Evolutionary conservation across 768 basidiomycete species (phyloP).

Genomic region (Dioszegia aurantiaca): DNA sequence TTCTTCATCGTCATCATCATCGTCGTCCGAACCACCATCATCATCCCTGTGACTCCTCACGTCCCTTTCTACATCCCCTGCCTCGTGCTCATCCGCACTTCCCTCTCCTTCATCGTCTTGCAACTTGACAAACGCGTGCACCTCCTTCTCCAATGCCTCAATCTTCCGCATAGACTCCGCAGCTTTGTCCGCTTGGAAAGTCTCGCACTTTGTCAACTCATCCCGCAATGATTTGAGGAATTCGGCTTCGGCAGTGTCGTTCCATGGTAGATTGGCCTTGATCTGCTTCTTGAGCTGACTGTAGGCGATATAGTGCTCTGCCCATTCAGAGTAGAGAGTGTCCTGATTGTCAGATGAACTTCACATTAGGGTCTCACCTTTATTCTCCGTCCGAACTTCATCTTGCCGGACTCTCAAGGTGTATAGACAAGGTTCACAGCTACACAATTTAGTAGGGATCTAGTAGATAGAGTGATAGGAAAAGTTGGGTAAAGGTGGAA

Average conservation of each 20-base stretch:
- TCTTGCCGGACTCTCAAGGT: conserved; percentile 8
- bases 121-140: conserved; percentile 63
- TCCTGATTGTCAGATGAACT: conserved; percentile 56
- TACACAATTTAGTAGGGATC: background rate
- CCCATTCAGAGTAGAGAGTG: conserved; percentile 86
- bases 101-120: conserved; percentile 33
- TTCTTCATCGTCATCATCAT: conserved; percentile 56
- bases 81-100: conserved; percentile 60
- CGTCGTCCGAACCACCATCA: conserved; percentile 51
- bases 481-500: background rate
- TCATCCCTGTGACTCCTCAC: conserved; percentile 32
- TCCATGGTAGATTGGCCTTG: conserved; percentile 77
- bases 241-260: conserved; percentile 70
- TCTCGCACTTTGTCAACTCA: conserved; percentile 90
- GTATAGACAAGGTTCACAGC: background rate
- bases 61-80: conserved; percentile 32
- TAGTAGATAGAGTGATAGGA: background rate
- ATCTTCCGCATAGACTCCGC: conserved; percentile 76
- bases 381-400: conserved; percentile 51
- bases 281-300: conserved; percentile 83
- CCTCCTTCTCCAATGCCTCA: conserved; percentile 73
- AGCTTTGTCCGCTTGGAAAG: conserved; percentile 82
- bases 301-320: conserved; percentile 85
- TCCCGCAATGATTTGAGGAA: conserved; percentile 74
- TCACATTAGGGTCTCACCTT: conserved; percentile 30